phyloP scores from a whole-genome alignment of 2,329 filamentous ascomycete genomes.

The Xylariaceae sp. region DNA sequence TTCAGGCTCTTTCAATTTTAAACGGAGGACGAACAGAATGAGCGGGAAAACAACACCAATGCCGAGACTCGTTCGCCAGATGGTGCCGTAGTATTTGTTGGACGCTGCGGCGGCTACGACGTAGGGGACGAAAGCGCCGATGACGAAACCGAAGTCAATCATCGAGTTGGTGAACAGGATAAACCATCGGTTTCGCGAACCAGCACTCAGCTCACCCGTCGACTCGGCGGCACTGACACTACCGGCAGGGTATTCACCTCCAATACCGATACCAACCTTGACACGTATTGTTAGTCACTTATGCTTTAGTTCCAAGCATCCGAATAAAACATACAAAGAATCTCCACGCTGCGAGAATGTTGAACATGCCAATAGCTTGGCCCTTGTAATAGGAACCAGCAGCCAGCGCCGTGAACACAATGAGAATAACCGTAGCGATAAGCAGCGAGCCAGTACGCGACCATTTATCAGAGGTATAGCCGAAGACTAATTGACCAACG shows the following conservation, averaged over 20 bases:
- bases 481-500: conserved; percentile 75
- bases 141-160: conserved; percentile 79
- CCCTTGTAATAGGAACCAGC: conserved; percentile 74
- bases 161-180: conserved; percentile 86
- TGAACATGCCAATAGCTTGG: conserved; percentile 66
- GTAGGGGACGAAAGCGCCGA: conserved; percentile 72
- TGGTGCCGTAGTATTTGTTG: conserved; percentile 62
- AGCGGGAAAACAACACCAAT: conserved; percentile 76
- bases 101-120: conserved; percentile 54
- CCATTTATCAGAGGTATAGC: conserved; percentile 77
- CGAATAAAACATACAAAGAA: conserved; percentile 60
- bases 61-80: conserved; percentile 79
- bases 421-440: conserved; percentile 75
- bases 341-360: conserved; percentile 74
- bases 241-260: conserved; percentile 77
- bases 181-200: conserved; percentile 86
- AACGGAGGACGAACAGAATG: conserved; percentile 64
- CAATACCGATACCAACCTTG: conserved; percentile 69
- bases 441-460: conserved; percentile 80
- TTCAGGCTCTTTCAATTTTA: conserved; percentile 74
- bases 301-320: not conserved
- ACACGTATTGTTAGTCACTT: conserved; percentile 8
- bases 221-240: conserved; percentile 81
- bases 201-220: conserved; percentile 74
- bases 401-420: conserved; percentile 77